Evolutionary conservation across 805 yeast species (phyloP).

Genomic region (Blastobotrys terrestris): DNA sequence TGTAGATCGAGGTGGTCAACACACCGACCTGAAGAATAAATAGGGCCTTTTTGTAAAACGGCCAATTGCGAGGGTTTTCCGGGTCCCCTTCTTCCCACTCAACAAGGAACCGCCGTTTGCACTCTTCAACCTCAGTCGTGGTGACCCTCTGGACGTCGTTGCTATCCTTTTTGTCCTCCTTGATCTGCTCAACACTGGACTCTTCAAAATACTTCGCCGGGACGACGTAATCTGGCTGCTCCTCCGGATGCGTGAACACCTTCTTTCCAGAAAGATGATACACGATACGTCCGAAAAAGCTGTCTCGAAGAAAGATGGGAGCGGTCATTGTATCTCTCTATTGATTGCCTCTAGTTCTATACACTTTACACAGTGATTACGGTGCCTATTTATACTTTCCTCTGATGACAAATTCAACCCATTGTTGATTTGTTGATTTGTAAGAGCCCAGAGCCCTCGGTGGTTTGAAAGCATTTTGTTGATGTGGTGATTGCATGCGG

Average conservation of each 20-base stretch:
- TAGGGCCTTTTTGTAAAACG: constrained; percentile 33
- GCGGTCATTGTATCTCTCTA: too few relatives aligned
- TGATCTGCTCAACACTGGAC: background rate
- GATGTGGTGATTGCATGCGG: too few relatives aligned
- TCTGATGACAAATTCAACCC: too few relatives aligned
- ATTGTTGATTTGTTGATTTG: too few relatives aligned
- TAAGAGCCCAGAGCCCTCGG: too few relatives aligned
- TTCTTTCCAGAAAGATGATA: constrained; percentile 29
- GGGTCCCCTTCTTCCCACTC: constrained; percentile 30
- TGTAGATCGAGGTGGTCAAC: constrained; percentile 44
- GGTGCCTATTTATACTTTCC: too few relatives aligned
- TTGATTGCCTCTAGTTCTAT: too few relatives aligned
- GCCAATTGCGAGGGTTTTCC: constrained; percentile 53
- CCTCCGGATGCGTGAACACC: constrained; percentile 26
- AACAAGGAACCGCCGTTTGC: constrained; percentile 5
- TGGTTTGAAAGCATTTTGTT: too few relatives aligned
- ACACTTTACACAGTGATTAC: too few relatives aligned
- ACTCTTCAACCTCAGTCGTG: constrained; percentile 1
- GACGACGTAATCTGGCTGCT: constrained; percentile 25
- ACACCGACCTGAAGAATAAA: constrained; percentile 36
- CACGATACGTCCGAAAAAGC: constrained; percentile 26
- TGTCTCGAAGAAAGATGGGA: constrained; percentile 22
- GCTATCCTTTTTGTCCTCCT: constrained; percentile 27
- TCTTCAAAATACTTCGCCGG: constrained; percentile 26
- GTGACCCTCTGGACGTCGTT: background rate